Base-by-base conservation (phyloP, 768 basidiomycete species). In the Podaxis mareebaensis region DNA sequence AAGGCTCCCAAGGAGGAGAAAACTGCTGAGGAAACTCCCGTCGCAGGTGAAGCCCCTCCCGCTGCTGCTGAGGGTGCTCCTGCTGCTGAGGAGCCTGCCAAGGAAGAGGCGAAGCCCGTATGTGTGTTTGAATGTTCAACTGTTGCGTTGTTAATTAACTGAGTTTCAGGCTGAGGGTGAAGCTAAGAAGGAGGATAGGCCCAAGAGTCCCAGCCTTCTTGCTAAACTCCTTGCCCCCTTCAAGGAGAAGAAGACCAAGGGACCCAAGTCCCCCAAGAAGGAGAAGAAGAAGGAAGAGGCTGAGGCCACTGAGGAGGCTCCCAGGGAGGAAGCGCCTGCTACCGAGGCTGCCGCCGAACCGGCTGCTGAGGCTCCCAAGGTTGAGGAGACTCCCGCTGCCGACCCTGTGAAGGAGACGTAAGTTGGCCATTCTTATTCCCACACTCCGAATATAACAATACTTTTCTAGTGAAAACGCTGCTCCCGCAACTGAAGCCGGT, bases 251-350 rank as follows among this genome's bases (percentile, higher is more conserved):
- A 86, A 87, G 76, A 75, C 72, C 56, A 87, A 87, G 79, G 78
- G 78, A 46, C 83, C 88, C 72, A 92, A 85, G 85, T 89, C 86
- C 75, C 86, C 88, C 39, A 91, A 90, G 83, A 90, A 90, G 78
- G 85, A 88, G 74, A 90, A 91, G 81, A 91, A 90, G 82, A 89
- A 90, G 79, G 86, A 89, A 68, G 87, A 86, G 79, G 86, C 77
- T 55, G 68, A 79, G 64, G 79, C 78, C 56, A 64, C 78, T 62
- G 81, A 82, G 63, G 79, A 81, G 66, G 65, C 79, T 60, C 72
- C 76, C 51, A 73, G 74, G 63, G 80, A 78, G 17, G 88, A 87
- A 70, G 79, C 84, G 67, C 67, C 81, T 62, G 75, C 73, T 30
- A 78, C 76, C 60, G 83, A 80, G 70, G 77, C 72, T 53, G 65